Evolutionary conservation across 129 eudicot species (phyloP), one percentile per base, ranked within the genome.

Genomic region (Helichrysum umbraculigerum): DNA sequence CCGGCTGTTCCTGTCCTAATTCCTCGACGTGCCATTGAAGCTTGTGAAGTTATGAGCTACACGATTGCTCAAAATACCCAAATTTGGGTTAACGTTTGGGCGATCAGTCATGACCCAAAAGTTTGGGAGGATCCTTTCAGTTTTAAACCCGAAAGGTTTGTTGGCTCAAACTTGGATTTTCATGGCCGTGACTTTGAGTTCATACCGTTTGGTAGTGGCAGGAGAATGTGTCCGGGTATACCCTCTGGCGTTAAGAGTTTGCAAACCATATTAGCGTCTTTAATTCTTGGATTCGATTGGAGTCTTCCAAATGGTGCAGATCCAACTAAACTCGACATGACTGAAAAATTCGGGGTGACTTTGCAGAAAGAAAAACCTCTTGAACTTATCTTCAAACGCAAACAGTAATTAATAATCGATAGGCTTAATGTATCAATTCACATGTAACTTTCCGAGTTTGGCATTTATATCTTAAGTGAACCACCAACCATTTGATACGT

Each of bases 151-250:
- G 82, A 82, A 7, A 44, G 85, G 29, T 82, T 85, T 34, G 12
- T 85, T 74, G 68, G 77, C 22, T 81, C 83, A 12, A 35, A 41
- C 3, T 28, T 85, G 54, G 85, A 79, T 22, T 79, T 20, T 28
- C 42, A 47, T 3, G 83, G 83, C 12, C 67, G 57, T 7, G 42
- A 79, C 17, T 81, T 58, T 56, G 83, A 77, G 80, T 84, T 66
- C 19, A 68, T 81, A 52, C 86, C 88, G 0, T 85, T 85, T 78
- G 88, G 88, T 30, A 78, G 78, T 12, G 85, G 85, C 41, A 82
- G 85, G 39, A 78, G 89, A 59, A 81, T 85, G 84, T 85, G 86
- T 37, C 89, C 86, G 0, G 84, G 86, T 6, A 33, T 81, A 4
- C 81, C 76, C 0, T 70, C 72, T 47, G 85, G 81, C 1, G 17